These are phyloP conservation scores for Metroxylon sagu DNA, from an alignment of 176 grass and related monocot genomes.

Conservation along the genomic window DNA sequence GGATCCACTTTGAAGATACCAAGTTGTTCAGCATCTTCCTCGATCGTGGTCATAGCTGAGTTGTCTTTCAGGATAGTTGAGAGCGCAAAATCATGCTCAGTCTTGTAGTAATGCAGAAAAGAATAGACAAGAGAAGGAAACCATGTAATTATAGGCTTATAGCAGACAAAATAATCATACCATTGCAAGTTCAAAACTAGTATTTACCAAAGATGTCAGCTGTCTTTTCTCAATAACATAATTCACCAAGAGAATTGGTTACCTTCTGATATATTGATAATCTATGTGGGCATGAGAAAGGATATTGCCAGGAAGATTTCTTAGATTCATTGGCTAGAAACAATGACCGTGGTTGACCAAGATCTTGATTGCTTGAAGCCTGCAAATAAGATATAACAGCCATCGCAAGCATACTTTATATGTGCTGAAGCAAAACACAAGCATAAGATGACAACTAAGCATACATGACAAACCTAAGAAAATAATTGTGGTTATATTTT, in stretches of 20 bases:
- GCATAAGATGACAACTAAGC: too few relatives aligned
- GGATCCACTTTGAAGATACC: slow-evolving; percentile 63
- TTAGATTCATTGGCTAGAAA: slow-evolving; percentile 1
- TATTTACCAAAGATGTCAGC: background rate
- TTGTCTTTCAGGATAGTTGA: slow-evolving; percentile 27
- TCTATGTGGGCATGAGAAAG: background rate
- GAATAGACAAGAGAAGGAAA: background rate
- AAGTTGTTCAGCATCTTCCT: slow-evolving; percentile 28
- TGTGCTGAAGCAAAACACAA: too few relatives aligned
- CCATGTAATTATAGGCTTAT: background rate
- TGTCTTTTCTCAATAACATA: background rate
- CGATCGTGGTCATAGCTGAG: slow-evolving; percentile 20
- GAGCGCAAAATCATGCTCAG: slow-evolving; percentile 41
- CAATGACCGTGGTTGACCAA: background rate
- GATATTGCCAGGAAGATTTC: background rate
- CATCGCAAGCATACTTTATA: too few relatives aligned
- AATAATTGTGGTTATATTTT: too few relatives aligned
- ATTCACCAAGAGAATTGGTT: background rate
- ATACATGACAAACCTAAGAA: too few relatives aligned
- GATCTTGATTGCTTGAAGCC: background rate
- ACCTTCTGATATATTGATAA: slow-evolving; percentile 10
- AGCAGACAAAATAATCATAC: background rate
- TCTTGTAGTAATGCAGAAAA: slow-evolving; percentile 23
- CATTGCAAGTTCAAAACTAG: background rate
- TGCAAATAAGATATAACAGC: background rate